Evolutionary conservation across 768 basidiomycete species (phyloP).

Genomic region (Trametes cingulata): DNA sequence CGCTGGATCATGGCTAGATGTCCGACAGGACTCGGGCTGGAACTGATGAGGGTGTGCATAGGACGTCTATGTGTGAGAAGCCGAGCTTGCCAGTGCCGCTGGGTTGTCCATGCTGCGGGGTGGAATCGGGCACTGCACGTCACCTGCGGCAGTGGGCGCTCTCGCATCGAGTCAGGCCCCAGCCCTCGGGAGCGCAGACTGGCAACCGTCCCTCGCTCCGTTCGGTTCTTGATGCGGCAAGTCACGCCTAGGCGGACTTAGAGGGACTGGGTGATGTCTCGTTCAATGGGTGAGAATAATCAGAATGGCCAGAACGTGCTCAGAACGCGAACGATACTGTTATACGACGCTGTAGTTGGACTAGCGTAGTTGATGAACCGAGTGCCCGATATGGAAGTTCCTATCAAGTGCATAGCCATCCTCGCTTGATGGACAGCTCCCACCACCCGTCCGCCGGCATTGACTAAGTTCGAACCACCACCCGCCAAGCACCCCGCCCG

Average conservation of each 20-base stretch:
- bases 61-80: background rate
- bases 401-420: conserved; percentile 15
- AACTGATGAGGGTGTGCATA: no score
- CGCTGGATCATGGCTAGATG: no score
- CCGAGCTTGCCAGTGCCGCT: background rate
- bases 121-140: conserved; percentile 3
- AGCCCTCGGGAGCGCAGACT: conserved; percentile 5
- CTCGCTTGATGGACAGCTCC: conserved; percentile 1
- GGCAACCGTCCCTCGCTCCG: background rate
- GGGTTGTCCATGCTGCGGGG: background rate
- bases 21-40: no score
- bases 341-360: background rate
- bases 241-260: background rate
- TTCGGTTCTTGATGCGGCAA: background rate
- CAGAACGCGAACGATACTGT: background rate
- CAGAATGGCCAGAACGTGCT: background rate
- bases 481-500: background rate
- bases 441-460: background rate
- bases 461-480: conserved; percentile 3
- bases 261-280: background rate
- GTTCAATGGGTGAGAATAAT: background rate
- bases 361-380: conserved; percentile 5
- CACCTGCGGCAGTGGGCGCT: conserved; percentile 3
- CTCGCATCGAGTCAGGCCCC: background rate
- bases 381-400: background rate